Base-by-base conservation (phyloP, 805 yeast genomes). In the Hanseniaspora jakobsenii region DNA sequence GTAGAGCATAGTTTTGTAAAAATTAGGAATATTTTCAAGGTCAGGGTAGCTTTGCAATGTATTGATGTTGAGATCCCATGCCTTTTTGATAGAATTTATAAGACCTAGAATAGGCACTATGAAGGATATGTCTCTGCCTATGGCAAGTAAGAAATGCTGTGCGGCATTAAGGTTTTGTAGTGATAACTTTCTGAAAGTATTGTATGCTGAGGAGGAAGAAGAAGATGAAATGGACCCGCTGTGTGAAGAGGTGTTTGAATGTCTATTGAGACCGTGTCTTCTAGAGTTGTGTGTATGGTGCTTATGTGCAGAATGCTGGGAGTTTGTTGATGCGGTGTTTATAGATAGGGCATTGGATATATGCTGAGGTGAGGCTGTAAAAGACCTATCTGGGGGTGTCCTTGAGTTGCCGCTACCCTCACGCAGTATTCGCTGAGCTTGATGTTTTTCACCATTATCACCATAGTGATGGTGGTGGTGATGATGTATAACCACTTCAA, bases 111-210 rank as follows among this genome's bases (percentile, higher is more conserved):
- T 55, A n/a, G 81, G 73, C 1, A 85, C 83, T 6, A 79, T 60
- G 4, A 86, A 64, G 2, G 93, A 82, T 23, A 83, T 64, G 53
- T 84, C 91, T 38, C 94, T 67, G 51, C 89, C 79, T n/a, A 77
- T 61, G 0, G 91, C 86, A 49, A 84, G 67, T 4, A 80, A 69
- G 48, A 81, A 69, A 57, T 83, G 91, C 53, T 83, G 86, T 49
- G 75, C 70, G 1, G 91, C 82, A 48, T 78, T 78, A 49, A 84
- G 64, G 51, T 83, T 74, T 51, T 74, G 75, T 47, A 84, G 65
- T 0, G 93, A 89, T 18, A 82, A 59, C 24, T 69, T 66, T 56
- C 81, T 81, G 37, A 75, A 55, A 9, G 62, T 56, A 24, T 50
- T 47, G 24, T 57, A 60, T 14, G 56, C 48, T 26, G 32, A 18